Evolutionary conservation across 2,329 filamentous ascomycete genomes (phyloP).

Genomic region (Cladophialophora chaetospira): DNA sequence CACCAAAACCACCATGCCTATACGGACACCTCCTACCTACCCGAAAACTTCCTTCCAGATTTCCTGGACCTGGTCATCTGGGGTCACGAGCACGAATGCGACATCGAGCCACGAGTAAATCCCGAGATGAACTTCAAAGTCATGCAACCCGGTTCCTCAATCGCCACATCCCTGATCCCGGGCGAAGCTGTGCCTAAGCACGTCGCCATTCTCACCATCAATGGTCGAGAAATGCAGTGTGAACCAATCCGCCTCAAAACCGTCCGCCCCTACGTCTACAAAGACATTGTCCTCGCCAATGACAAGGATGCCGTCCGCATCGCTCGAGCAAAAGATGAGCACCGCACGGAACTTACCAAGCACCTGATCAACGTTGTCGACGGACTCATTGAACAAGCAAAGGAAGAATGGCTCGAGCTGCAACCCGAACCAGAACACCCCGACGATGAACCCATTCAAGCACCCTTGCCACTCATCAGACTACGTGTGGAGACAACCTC

Average conservation of each 20-base stretch:
- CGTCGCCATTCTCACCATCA: conserved; percentile 81
- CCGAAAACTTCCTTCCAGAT: conserved; percentile 87
- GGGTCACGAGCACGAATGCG: conserved; percentile 96
- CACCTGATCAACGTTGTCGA: conserved; percentile 78
- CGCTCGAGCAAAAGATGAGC: conserved; percentile 78
- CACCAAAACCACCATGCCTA: conserved; percentile 96
- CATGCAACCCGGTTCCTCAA: conserved; percentile 95
- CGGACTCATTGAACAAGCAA: conserved; percentile 83
- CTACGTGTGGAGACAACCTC: conserved; percentile 89
- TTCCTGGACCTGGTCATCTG: conserved; percentile 92
- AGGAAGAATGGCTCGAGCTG: conserved; percentile 75
- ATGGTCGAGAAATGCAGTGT: conserved; percentile 75
- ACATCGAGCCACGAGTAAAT: conserved; percentile 82
- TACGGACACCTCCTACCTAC: conserved; percentile 88
- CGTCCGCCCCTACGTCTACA: conserved; percentile 87
- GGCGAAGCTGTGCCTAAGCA: conserved; percentile 92
- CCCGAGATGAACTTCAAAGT: conserved; percentile 89
- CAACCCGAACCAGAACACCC: conserved; percentile 65
- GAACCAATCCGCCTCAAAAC: conserved; percentile 83
- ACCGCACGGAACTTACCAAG: conserved; percentile 75
- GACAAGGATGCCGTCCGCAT: conserved; percentile 76
- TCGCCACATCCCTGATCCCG: conserved; percentile 87
- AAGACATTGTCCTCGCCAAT: conserved; percentile 74
- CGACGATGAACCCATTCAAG: conserved; percentile 51
- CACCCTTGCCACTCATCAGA: conserved; percentile 80